Evolutionary conservation across 1,284 basidiomycete species (phyloP).

Genomic region (Moniliophthora roreri): DNA sequence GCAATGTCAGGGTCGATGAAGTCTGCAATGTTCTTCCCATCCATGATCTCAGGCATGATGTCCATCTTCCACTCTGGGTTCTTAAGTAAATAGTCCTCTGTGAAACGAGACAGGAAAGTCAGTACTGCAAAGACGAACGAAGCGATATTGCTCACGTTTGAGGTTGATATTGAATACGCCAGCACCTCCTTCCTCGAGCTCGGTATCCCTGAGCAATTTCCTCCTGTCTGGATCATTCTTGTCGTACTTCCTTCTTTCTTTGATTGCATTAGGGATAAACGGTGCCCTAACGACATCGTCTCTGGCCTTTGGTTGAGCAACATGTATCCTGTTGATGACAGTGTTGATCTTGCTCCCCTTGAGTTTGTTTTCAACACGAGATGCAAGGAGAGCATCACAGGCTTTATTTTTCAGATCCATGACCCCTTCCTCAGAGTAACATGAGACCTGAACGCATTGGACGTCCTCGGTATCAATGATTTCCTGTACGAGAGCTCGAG

Average conservation of each 20-base stretch:
- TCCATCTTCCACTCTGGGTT: constrained; percentile 97
- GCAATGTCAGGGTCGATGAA: constrained; percentile 99
- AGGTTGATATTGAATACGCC: constrained; percentile 91
- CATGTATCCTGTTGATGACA: constrained; percentile 91
- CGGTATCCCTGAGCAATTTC: constrained; percentile 75
- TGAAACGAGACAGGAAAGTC: constrained; percentile 13
- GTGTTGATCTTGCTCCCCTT: constrained; percentile 92
- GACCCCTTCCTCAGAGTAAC: constrained; percentile 93
- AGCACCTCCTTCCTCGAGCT: constrained; percentile 81
- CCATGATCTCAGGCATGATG: constrained; percentile 93
- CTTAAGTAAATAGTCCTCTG: constrained; percentile 89
- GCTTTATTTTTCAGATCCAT: constrained; percentile 93
- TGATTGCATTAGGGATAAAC: constrained; percentile 84
- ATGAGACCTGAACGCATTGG: constrained; percentile 81
- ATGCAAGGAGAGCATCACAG: constrained; percentile 89
- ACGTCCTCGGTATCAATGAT: constrained; percentile 78
- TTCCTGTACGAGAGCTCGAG: constrained; percentile 79
- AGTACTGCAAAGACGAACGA: not conserved
- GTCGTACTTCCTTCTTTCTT: constrained; percentile 81
- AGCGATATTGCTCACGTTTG: constrained; percentile 59
- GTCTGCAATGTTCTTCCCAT: constrained; percentile 99
- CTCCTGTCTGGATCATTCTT: constrained; percentile 78
- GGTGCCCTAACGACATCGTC: constrained; percentile 85
- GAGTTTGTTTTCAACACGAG: constrained; percentile 90
- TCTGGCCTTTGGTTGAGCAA: constrained; percentile 84